These are phyloP conservation scores for Solanum chmielewskii DNA, from an alignment of 257 asterid species.

Conservation along the genomic window DNA sequence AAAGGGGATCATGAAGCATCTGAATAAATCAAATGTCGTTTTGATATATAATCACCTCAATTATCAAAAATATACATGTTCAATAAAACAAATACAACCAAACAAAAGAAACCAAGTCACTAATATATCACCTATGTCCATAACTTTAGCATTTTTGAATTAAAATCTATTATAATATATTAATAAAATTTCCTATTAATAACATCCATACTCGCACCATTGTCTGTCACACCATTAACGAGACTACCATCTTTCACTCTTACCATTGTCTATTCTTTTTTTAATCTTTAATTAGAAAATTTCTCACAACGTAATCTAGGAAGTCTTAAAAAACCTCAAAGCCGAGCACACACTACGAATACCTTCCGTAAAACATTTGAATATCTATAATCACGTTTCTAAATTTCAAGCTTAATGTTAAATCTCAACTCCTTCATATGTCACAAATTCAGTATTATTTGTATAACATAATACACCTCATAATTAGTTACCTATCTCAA, in stretches of 20 bases:
- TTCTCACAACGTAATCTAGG: background rate
- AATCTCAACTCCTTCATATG: background rate
- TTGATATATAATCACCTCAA: background rate
- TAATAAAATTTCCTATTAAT: background rate
- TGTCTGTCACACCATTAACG: background rate
- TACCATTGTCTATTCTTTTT: background rate
- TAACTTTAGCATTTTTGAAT: background rate
- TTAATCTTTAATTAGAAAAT: too few relatives aligned
- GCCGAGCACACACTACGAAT: accelerated
- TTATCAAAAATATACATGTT: background rate
- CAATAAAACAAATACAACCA: background rate
- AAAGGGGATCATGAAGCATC: background rate
- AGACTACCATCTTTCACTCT: background rate
- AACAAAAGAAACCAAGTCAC: too few relatives aligned
- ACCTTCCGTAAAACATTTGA: background rate
- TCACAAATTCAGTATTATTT: too few relatives aligned
- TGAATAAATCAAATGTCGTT: background rate
- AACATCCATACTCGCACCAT: background rate
- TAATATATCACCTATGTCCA: background rate
- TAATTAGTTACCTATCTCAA: background rate
- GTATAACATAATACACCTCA: background rate
- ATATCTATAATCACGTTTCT: background rate
- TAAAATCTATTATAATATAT: too few relatives aligned
- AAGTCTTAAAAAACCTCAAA: background rate
- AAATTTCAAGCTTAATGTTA: background rate